Base-by-base conservation (phyloP, 83 land plant species). In the Larix sibirica region DNA sequence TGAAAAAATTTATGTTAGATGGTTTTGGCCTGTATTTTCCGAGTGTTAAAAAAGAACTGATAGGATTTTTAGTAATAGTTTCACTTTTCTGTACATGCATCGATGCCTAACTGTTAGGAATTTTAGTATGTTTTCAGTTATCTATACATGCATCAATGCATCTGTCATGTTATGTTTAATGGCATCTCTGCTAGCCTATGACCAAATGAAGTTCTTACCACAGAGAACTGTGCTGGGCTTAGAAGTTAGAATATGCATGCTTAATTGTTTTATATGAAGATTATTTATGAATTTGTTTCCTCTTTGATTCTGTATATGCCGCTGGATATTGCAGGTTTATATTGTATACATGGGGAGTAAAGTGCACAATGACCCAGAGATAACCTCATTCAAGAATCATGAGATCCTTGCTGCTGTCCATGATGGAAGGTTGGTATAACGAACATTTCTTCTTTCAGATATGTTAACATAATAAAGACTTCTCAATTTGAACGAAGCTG, bases 311-410 rank as follows among this genome's bases (percentile, higher is more conserved):
- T 40, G 54, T 66, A 20, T 31, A 9, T 12, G 13, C 56, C 1
- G 56, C 56, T 50, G 56, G 56, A 50, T 50, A 50, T 50, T 86
- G 74, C 85, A 92, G 95, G 86, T 90, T 12, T 92, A 92, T 86
- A 88, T 90, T 21, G 95, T 92, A 31, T 92, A 92, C 63, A 89
- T 91, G 95, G 95, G 93, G 5, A 86, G 85, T 69, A 85, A 28
- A 54, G 69, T 21, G 18, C 81, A 86, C 8, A 81, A 84, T 4
- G 86, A 79, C 54, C 87, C 89, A 76, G 89, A 88, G 47, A 84
- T 82, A 64, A 84, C 83, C 83, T 83, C 85, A 73, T 73, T 74
- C 79, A 82, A 81, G 36, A 76, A 89, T 83, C 93, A 89, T 66
- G 85, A 89, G 67, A 88, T 91, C 81, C 93, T 93, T 67, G 77